Base-by-base conservation (phyloP, 2,329 filamentous ascomycete species). In the Endothia cerciana region DNA sequence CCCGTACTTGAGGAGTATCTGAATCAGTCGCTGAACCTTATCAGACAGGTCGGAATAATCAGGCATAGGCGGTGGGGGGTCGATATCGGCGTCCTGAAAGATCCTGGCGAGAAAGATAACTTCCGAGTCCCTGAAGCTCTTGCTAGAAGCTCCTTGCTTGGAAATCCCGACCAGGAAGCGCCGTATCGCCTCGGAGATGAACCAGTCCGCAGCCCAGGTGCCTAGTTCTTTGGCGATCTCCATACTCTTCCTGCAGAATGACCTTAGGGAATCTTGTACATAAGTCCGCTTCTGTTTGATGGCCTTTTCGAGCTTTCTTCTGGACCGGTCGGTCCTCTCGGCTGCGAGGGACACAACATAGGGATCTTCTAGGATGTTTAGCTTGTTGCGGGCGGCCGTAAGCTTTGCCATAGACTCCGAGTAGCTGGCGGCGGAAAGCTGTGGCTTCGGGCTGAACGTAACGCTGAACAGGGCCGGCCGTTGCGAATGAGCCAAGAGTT, bases 401-500 rank as follows among this genome's bases (percentile, higher is more conserved):
- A 92, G 74, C 5, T 77, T 80, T 2, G 69, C 36, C 72, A 90
- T 81, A 10, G n/a, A 74, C 74, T 2, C 69, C 2, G 78, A 80
- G 8, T 70, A 63, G 11, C 69, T 58, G 22, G 33, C n/a, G 3
- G 64, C 25, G 3, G 19, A 10, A 4, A 60, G 5, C n/a, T 41
- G 53, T 15, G 11, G 5, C 17, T 8, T 36, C 3, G 68, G 58
- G 2, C 69, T 61, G 68, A 80, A 85, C 0, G 71, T 55, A 7
- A 79, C 69, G 13, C 71, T 73, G 1, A 70, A 69, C 41, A 93
- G 76, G 11, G 80, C 73, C 1, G 93, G 93, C n/a, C 81, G 85
- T 70, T 92, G 89, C 2, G 91, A 88, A 70, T 87, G 83, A 22
- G 80, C 79, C n/a, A 91, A 74, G 3, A 97, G 83, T 69, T 95